Evolutionary conservation across 306 rosid genomes (phyloP), one percentile per base, ranked within the genome.

Genomic region (Carpinus fangiana): DNA sequence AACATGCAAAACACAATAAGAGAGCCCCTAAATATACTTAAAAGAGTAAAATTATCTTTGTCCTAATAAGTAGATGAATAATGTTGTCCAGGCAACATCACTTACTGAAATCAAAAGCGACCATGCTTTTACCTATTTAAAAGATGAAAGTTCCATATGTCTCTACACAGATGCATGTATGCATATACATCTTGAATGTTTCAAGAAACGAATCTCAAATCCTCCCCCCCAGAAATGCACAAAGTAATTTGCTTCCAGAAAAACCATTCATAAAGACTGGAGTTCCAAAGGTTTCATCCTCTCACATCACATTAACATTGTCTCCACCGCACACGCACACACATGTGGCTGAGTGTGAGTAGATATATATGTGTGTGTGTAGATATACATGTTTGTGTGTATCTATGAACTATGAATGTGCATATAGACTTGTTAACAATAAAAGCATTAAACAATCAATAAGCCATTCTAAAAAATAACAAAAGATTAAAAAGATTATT

Each of bases 1-100:
- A 83, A 74, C 26, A 73, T 53, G 75, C 31, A 76, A 73, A 61
- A 71, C 23, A 76, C 73, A 71, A 81, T 23, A 60, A 72, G 51
- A 72, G 48, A 51, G 54, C 54, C 31, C 46, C 73, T 46, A 43
- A 41, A 68, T n/a, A 68, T 68, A n/a, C 51, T 43, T 16, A n/a
- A 68, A 60, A 26, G 41, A 61, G 68, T 21, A 28, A 61, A 61
- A 59, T 21, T 61, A 12, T n/a, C 20, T 57, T 20, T 5, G 12
- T 21, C 2, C 28, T 11, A 20, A 57, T 20, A 21, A 57, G 31
- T 23, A 23, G 41, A 31, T 26, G 7, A 61, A 56, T 56, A n/a
- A 20, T 7, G 62, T 9, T 56, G 26, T 12, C 62, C 12, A 14
- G 62, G 62, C 62, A 56, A 56, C 12, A n/a, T 56, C 62, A 53